Evolutionary conservation across 345 rosid genomes (phyloP), one percentile per base, ranked within the genome.

Genomic region (Sonneratia alba): DNA sequence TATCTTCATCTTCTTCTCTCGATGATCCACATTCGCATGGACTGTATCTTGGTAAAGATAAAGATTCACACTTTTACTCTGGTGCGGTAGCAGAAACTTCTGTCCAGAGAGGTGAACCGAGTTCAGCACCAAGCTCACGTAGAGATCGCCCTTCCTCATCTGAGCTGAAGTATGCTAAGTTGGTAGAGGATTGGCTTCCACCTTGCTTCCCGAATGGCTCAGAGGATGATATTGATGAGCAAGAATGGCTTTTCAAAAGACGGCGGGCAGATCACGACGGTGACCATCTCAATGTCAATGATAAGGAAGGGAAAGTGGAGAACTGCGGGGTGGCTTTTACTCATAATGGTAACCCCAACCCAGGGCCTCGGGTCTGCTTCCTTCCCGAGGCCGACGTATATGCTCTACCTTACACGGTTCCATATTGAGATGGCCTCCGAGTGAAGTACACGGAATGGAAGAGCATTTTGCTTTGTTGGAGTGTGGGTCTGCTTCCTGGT

Each of bases 391-490:
- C 69, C 19, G 83, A 79, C 38, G 47, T 79, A 62, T 79, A 80
- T 69, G 88, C 87, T 42, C 81, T 87, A 68, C 90, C 88, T n/a
- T 83, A 69, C 73, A 75, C 87, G 1, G 70, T 83, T 27, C 87
- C 87, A 13, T 87, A 77, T 70, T 87, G 79, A 84, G 66, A 62
- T 27, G 66, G 36, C 38, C 19, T 62, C 27, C 66, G 11, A 62
- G 66, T 32, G 32, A 62, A 10, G 24, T 21, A 53, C 24, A 3
- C n/a, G 2, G n/a, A 21, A 6, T 0, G n/a, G n/a, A 47, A 47
- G 15, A 8, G 51, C 10, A 9, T 1, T 47, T 47, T 47, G 6
- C 51, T n/a, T 3, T 53, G 57, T 1, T 7, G n/a, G 21, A 3
- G 57, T 53, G 12, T 21, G n/a, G 57, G 32, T 2, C 63, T 21